These are phyloP conservation scores for Physcomitrellopsis africana DNA, from an alignment of 225 moss, liverwort and hornwort genomes.

Conservation along the genomic window DNA sequence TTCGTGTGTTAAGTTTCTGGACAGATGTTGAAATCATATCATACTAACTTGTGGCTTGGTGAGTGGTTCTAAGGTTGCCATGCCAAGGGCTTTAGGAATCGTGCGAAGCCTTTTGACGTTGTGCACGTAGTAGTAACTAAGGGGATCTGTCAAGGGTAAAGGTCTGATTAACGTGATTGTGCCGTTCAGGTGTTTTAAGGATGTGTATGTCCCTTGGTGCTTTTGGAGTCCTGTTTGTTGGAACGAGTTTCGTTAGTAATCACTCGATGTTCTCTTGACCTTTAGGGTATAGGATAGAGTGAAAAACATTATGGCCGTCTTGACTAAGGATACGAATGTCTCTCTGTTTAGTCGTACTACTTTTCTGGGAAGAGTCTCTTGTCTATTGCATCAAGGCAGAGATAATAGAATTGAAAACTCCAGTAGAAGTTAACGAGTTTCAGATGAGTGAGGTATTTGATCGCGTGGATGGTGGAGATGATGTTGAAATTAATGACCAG, in stretches of 20 bases:
- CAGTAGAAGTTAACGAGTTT: conserved; percentile 68
- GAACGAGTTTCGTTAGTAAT: conserved; percentile 17
- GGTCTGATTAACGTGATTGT: too few species aligned
- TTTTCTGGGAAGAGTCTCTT: conserved; percentile 94
- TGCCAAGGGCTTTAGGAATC: neutral
- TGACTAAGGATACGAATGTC: neutral
- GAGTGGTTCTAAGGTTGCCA: neutral
- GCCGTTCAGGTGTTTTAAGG: too few species aligned
- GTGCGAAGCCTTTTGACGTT: neutral
- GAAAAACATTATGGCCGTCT: conserved; percentile 42
- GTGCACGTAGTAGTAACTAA: neutral
- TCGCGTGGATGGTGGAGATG: conserved; percentile 83
- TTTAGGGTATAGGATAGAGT: conserved; percentile 25
- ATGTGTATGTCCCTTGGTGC: too few species aligned
- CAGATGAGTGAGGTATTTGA: conserved; percentile 74
- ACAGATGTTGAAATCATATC: neutral
- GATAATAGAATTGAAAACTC: conserved; percentile 72
- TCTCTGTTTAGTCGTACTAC: conserved; percentile 60
- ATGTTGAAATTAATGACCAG: conserved; percentile 47
- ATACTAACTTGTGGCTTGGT: neutral
- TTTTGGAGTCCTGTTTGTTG: conserved; percentile 21
- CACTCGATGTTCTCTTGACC: conserved; percentile 29
- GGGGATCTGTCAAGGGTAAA: neutral
- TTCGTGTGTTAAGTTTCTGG: neutral
- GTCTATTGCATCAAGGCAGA: conserved; percentile 88